Evolutionary conservation across 768 basidiomycete genomes (phyloP), one percentile per base, ranked within the genome.

Genomic region (Russula vinacea): DNA sequence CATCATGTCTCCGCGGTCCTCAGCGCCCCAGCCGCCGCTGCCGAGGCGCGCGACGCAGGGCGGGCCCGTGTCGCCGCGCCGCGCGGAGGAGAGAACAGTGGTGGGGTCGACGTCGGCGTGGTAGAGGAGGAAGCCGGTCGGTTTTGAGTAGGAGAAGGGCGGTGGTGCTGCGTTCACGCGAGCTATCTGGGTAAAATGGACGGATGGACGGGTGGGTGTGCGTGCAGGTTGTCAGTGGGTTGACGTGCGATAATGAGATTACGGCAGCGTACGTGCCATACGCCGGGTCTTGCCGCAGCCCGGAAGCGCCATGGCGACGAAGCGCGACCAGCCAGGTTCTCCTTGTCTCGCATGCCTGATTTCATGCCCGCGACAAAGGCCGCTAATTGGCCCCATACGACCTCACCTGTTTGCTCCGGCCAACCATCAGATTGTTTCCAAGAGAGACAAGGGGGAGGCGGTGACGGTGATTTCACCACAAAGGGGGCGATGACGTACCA

Each of bases 361-460:
- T 68, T 68, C 65, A 67, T 68, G 2, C 66, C 68, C 3, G 65
- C 24, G 39, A 68, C 62, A 16, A 68, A 54, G 0, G 56, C 66
- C 10, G 56, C 42, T 5, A 68, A 35, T 39, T 67, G 66, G 13
- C 68, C 68, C 66, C 66, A 68, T 0, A 68, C 56, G 50, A 68
- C 17, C 32, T 68, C 68, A 26, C 68, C 65, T 67, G 37, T 26
- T 29, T 16, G 19, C 17, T 17, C 37, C 45, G 26, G 5, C 13
- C 26, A 32, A 33, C 40, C 10, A 14, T 47, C 22, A 52, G 24
- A 2, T 47, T 5, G 22, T 49, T 39, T 10, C 47, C 35, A 59
- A 19, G 16, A 17, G 24, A 39, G 24, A 37, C 51, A 32, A 13
- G 17, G 24, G 45, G 9, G 44, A 2, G n/a, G 22, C 44, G 45